Conservation (phyloP, 1,284 basidiomycete genomes). For the Tilletia horrida region DNA sequence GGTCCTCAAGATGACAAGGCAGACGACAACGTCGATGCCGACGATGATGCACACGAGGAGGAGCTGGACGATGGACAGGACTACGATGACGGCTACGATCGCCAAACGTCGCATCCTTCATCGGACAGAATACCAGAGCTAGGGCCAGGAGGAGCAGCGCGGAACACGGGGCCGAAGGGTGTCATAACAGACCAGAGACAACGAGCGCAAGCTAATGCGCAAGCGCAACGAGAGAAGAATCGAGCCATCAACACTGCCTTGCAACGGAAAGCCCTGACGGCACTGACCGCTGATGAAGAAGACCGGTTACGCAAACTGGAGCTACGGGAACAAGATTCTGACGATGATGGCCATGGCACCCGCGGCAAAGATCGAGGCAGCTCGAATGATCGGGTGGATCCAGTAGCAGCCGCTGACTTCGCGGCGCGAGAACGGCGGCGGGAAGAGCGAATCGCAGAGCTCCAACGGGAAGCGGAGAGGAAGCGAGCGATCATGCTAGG, state of each 20-base stretch:
- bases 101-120: no score
- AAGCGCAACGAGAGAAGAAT: slow-evolving; percentile 21
- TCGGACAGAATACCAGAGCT: no score
- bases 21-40: slow-evolving; percentile 40
- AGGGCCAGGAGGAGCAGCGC: background rate
- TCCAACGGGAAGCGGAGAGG: slow-evolving; percentile 22
- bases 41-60: slow-evolving; percentile 28
- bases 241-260: slow-evolving; percentile 30
- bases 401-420: slow-evolving; percentile 30
- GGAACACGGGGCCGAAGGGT: slow-evolving; percentile 43
- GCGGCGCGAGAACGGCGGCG: slow-evolving; percentile 31
- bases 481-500: slow-evolving; percentile 1
- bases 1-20: slow-evolving; percentile 25
- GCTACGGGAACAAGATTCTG: background rate
- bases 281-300: slow-evolving; percentile 36
- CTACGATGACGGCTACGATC: background rate
- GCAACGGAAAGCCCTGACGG: slow-evolving; percentile 28
- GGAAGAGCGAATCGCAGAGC: slow-evolving; percentile 33
- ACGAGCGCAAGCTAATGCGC: slow-evolving; percentile 23
- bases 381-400: slow-evolving; percentile 21
- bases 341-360: slow-evolving; percentile 11
- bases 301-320: slow-evolving; percentile 27
- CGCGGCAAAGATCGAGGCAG: slow-evolving; percentile 23
- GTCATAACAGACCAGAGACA: slow-evolving; percentile 35
- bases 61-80: slow-evolving; percentile 19